Percentiles rank a stretch among this genome's conserved stretches.
Conservation (phyloP, 352 stramenopile species). For the Blastocystis sp. region DNA sequence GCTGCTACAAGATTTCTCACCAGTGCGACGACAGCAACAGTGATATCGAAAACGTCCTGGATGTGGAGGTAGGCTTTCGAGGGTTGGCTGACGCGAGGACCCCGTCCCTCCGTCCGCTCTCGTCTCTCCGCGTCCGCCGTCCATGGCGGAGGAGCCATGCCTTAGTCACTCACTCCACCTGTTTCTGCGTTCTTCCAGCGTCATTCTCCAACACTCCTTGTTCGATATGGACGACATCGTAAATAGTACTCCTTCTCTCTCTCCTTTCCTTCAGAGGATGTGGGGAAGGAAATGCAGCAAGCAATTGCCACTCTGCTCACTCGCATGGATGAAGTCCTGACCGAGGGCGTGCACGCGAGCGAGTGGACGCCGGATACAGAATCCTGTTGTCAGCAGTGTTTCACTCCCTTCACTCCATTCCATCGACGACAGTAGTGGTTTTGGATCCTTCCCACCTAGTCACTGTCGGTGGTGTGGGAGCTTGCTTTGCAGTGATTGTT, state of each 20-base stretch:
- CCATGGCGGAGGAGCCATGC: too few relatives aligned
- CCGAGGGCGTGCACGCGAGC: neutral
- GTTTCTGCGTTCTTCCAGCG: neutral
- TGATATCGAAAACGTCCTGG: neutral
- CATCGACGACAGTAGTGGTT: neutral
- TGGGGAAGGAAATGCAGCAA: neutral
- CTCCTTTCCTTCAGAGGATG: neutral
- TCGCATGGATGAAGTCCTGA: neutral
- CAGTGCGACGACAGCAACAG: neutral
- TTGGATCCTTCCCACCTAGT: neutral
- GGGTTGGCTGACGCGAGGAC: neutral
- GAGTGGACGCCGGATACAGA: neutral
- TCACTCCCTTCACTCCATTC: neutral
- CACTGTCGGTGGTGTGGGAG: slow-evolving; percentile 19
- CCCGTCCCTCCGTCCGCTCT: neutral
- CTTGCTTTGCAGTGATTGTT: neutral
- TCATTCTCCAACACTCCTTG: neutral
- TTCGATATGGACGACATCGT: too few relatives aligned
- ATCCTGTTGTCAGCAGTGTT: neutral
- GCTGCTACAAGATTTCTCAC: neutral
- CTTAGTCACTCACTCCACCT: neutral
- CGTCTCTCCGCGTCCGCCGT: neutral
- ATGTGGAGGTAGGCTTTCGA: neutral
- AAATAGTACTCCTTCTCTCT: neutral
- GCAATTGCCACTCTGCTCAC: neutral